phyloP scores from a whole-genome alignment of 2,329 filamentous ascomycete species.

The Endoconidiophora laricicola region DNA sequence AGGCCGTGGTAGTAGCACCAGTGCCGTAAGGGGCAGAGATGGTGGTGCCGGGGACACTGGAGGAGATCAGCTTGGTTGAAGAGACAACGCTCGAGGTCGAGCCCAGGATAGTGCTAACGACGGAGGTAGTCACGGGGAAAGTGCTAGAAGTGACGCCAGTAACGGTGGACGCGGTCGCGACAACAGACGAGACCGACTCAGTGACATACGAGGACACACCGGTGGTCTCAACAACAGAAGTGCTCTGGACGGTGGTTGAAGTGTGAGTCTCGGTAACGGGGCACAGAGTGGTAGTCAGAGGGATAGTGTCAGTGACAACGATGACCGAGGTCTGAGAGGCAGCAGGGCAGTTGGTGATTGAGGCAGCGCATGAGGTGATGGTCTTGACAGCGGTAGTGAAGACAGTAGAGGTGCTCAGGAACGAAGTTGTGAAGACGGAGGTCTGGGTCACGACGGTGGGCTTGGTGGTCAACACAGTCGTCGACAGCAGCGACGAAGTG shows the following conservation, averaged over 20 bases:
- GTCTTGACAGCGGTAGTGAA: constrained; percentile 33
- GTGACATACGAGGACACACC: constrained; percentile 13
- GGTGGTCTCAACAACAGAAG: constrained; percentile 13
- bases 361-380: constrained; percentile 31
- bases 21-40: constrained; percentile 14
- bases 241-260: constrained; percentile 21
- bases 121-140: constrained; percentile 32
- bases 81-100: constrained; percentile 30
- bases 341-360: constrained; percentile 32
- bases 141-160: constrained; percentile 29
- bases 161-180: constrained; percentile 13
- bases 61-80: constrained; percentile 26
- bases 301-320: constrained; percentile 35
- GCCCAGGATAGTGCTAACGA: constrained; percentile 33
- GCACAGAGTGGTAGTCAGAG: constrained; percentile 44
- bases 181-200: constrained; percentile 12
- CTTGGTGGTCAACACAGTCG: constrained; percentile 9
- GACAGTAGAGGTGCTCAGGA: constrained; percentile 31
- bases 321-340: constrained; percentile 27
- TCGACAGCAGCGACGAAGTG: constrained; percentile 9
- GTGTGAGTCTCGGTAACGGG: constrained; percentile 39
- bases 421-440: constrained; percentile 20
- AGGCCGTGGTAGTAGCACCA: constrained; percentile 13
- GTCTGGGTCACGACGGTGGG: constrained; percentile 12
- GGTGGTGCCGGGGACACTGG: constrained; percentile 34